A percentile compares a stretch with the other conserved stretches of the same genome.
phyloP scores from a whole-genome alignment of 2,329 filamentous ascomycete species.

The Phyllosticta citrichinensis region DNA sequence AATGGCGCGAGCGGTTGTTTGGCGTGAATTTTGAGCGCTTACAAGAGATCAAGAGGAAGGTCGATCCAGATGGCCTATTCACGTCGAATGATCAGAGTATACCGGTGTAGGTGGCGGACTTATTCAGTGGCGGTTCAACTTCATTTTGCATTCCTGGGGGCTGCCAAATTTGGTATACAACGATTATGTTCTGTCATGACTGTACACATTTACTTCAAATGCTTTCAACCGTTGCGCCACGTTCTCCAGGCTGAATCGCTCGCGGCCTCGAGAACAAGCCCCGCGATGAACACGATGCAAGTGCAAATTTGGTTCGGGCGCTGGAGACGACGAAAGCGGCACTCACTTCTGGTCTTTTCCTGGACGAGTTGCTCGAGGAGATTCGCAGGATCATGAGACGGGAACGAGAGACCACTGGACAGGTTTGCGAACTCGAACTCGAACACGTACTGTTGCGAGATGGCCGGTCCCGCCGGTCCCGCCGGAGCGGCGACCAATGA shows the following conservation, averaged over 20 bases:
- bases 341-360: too few relatives aligned
- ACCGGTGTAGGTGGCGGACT: background rate
- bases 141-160: background rate
- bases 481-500: background rate
- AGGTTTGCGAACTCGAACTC: background rate
- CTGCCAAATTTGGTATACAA: background rate
- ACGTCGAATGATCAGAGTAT: constrained; percentile 14
- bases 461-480: background rate
- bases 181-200: background rate
- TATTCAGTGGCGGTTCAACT: background rate
- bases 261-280: too few relatives aligned
- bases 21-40: constrained; percentile 14
- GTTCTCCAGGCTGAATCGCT: too few relatives aligned
- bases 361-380: too few relatives aligned
- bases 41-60: constrained; percentile 13
- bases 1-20: constrained; percentile 16
- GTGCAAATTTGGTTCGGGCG: too few relatives aligned
- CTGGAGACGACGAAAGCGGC: too few relatives aligned
- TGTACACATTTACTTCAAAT: too few relatives aligned
- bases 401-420: too few relatives aligned
- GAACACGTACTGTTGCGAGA: background rate
- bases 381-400: too few relatives aligned
- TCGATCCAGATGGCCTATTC: constrained; percentile 13
- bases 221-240: too few relatives aligned
- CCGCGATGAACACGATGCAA: too few relatives aligned